A percentile compares a stretch with the other conserved stretches of the same genome.
Conservation (phyloP, 495 filamentous ascomycete species). For the Annulohypoxylon maeteangense region DNA sequence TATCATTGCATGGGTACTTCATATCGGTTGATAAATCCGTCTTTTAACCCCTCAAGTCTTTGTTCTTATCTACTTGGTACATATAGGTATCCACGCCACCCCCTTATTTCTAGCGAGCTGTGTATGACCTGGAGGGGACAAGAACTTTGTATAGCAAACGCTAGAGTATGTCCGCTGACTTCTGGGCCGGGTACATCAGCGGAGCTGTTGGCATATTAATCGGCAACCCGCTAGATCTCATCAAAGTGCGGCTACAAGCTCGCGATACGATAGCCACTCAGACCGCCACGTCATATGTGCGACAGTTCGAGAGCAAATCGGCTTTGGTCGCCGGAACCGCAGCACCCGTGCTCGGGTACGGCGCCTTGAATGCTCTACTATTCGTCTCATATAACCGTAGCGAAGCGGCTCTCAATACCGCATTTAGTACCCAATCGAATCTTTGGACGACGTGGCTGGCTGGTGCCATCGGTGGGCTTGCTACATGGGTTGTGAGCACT, state of each 20-base stretch:
- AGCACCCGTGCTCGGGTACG: conserved; percentile 86
- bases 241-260: conserved; percentile 86
- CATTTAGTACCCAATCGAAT: conserved; percentile 52
- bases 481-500: conserved; percentile 81
- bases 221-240: conserved; percentile 86
- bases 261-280: conserved; percentile 30
- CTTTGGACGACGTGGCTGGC: conserved; percentile 75
- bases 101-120: background rate
- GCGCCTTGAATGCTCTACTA: conserved; percentile 86
- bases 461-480: conserved; percentile 79
- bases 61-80: background rate
- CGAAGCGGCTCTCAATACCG: conserved; percentile 63
- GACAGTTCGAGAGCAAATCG: conserved; percentile 49
- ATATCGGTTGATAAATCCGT: background rate
- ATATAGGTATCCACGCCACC: too few species aligned
- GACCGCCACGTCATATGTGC: conserved; percentile 38
- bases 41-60: background rate
- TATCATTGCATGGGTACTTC: background rate
- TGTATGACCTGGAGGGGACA: conserved; percentile 5
- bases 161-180: conserved; percentile 74
- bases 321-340: conserved; percentile 68
- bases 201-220: conserved; percentile 85
- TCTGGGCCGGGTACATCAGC: conserved; percentile 87
- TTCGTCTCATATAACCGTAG: conserved; percentile 88
- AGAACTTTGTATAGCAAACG: background rate